These are phyloP conservation scores for Cajanus cajan DNA, from an alignment of 306 rosid species.

Conservation along the genomic window DNA sequence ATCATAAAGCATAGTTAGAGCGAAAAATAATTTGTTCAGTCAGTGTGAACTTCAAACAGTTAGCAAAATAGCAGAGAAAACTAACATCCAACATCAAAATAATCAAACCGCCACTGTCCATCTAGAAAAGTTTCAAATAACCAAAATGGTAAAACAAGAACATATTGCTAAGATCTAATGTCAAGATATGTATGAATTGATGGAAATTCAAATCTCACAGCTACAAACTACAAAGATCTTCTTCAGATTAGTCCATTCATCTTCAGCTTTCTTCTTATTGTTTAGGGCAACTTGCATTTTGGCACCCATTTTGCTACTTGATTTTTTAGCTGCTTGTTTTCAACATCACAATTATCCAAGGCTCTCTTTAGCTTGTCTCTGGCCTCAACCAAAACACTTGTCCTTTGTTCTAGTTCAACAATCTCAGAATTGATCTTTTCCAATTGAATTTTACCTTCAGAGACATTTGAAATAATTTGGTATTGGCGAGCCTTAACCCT, in stretches of 20 bases:
- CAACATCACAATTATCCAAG: neutral
- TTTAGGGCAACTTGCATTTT: neutral
- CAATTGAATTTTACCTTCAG: neutral
- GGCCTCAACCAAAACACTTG: neutral
- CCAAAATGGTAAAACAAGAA: too few relatives aligned
- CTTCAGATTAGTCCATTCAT: neutral
- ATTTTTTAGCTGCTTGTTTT: neutral
- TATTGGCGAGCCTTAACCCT: neutral
- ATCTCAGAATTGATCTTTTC: neutral
- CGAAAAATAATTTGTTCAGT: too few relatives aligned
- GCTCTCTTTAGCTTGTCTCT: neutral
- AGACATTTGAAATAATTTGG: neutral
- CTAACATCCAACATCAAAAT: too few relatives aligned
- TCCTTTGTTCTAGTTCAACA: neutral
- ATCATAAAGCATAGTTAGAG: too few relatives aligned
- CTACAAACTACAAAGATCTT: neutral
- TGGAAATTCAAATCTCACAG: neutral
- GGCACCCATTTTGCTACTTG: neutral
- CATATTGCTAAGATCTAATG: too few relatives aligned
- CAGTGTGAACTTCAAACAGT: too few relatives aligned
- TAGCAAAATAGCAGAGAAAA: too few relatives aligned
- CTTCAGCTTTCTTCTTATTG: neutral
- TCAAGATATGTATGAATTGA: neutral
- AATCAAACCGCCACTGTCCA: too few relatives aligned
- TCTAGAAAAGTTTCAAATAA: too few relatives aligned